These are phyloP conservation scores for Emergomyces orientalis DNA, from an alignment of 2,329 filamentous ascomycete species.

Conservation along the genomic window DNA sequence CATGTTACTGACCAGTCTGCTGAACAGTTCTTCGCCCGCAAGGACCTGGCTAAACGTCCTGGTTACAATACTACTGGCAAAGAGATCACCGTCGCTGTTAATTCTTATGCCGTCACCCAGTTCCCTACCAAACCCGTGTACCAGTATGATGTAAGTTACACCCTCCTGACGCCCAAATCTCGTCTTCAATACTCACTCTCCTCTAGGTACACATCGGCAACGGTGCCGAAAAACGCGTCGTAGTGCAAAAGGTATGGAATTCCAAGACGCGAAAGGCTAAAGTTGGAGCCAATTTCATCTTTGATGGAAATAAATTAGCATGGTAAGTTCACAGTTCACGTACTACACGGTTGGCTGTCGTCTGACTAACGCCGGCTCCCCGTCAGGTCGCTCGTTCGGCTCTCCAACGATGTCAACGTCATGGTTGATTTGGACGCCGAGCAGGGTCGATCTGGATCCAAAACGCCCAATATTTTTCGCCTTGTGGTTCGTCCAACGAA, in stretches of 20 bases:
- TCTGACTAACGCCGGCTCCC: constrained; percentile 11
- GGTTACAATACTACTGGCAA: constrained; percentile 52
- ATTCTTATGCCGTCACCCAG: constrained; percentile 61
- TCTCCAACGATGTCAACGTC: constrained; percentile 44
- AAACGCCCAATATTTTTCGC: constrained; percentile 45
- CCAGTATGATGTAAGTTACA: constrained; percentile 70
- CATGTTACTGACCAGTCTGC: constrained; percentile 13
- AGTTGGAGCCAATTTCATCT: constrained; percentile 57
- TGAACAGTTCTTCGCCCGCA: constrained; percentile 18
- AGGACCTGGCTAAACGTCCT: constrained; percentile 38
- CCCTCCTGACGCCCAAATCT: background rate
- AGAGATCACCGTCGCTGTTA: constrained; percentile 51
- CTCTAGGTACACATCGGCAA: constrained; percentile 56
- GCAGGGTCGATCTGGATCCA: constrained; percentile 35
- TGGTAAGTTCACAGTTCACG: constrained; percentile 50
- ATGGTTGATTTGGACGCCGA: constrained; percentile 65
- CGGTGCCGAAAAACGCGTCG: constrained; percentile 52
- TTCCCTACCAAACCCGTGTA: constrained; percentile 56
- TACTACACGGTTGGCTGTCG: constrained; percentile 23
- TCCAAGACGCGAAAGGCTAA: constrained; percentile 50
- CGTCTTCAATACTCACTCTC: constrained; percentile 6
- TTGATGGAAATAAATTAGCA: constrained; percentile 74
- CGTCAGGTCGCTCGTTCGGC: constrained; percentile 30
- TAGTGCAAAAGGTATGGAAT: constrained; percentile 70
- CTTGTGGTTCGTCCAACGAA: constrained; percentile 57